Evolutionary conservation across 805 yeast species (phyloP), one percentile per base, ranked within the genome.

Genomic region (Lachancea dasiensis): DNA sequence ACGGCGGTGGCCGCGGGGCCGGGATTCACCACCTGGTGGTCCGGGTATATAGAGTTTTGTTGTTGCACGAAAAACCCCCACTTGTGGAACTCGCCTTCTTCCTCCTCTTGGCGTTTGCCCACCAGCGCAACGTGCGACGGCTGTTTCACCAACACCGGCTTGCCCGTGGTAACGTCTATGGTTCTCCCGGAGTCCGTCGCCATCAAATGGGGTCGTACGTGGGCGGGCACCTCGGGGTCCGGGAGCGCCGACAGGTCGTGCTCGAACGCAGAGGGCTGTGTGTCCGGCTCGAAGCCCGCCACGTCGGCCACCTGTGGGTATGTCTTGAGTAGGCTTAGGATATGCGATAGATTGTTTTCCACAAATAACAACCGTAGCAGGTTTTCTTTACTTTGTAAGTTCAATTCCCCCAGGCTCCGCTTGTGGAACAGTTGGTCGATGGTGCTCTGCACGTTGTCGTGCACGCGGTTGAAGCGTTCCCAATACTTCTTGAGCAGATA

Each of bases 41-140:
- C 63, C 10, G 64, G 64, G 36, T 57, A 60, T 23, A 56, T 36
- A 46, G 65, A 63, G 13, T 61, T 50, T 43, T 80, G 75, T 52
- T 77, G 85, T 54, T 79, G 83, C 47, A 86, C 79, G 51, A 77
- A 84, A 52, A 78, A 76, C 14, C 95, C 95, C 79, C 86, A 78
- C 62, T 82, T 78, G 59, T 85, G 95, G 46, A 86, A 72, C 53
- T 84, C 95, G 50, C 96, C 97, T 65, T 87, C 97, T 56, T 87
- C 97, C 44, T 79, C 79, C 55, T 86, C 95, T 58, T 83, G 86
- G 57, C 76, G 80, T 11, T 87, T 86, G 51, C 82, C 77, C 9
- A 63, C 53, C 3, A 83, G 72, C 0, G 84, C 75, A 1, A 83
- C 79, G 45, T 75, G 81, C 0, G 86, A 78, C 4, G 74, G 63